Percentiles rank a stretch among this genome's conserved stretches.
Evolutionary conservation across 202 grass and related monocot species (phyloP).

Genomic region (Schoenoplectus triqueter): DNA sequence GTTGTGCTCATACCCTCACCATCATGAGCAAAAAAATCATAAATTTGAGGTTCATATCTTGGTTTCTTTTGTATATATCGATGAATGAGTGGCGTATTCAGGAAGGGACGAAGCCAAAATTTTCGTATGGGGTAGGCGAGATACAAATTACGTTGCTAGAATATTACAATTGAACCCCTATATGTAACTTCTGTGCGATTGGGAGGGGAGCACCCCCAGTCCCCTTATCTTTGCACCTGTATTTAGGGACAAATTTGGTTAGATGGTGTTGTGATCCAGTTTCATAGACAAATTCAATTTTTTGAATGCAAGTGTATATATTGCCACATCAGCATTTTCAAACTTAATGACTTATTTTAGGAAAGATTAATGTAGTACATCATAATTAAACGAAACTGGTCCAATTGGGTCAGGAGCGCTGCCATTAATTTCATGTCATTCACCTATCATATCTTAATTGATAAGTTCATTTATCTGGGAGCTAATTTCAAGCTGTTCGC

Average conservation of each 20-base stretch:
- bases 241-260: background rate
- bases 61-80: background rate
- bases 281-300: background rate
- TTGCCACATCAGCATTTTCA: background rate
- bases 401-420: background rate
- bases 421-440: background rate
- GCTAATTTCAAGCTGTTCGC: background rate
- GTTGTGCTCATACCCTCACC: background rate
- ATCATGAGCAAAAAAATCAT: constrained; percentile 14
- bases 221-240: no score
- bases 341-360: background rate
- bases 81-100: background rate
- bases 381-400: background rate
- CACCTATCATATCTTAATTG: background rate
- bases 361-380: background rate
- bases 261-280: background rate
- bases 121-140: background rate
- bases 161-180: no score
- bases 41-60: background rate
- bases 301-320: background rate
- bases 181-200: no score
- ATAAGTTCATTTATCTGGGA: background rate
- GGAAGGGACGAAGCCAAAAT: background rate
- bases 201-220: no score
- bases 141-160: no score